Evolutionary conservation across 306 rosid genomes (phyloP), one percentile per base, ranked within the genome.

Genomic region (Castanea mollissima): DNA sequence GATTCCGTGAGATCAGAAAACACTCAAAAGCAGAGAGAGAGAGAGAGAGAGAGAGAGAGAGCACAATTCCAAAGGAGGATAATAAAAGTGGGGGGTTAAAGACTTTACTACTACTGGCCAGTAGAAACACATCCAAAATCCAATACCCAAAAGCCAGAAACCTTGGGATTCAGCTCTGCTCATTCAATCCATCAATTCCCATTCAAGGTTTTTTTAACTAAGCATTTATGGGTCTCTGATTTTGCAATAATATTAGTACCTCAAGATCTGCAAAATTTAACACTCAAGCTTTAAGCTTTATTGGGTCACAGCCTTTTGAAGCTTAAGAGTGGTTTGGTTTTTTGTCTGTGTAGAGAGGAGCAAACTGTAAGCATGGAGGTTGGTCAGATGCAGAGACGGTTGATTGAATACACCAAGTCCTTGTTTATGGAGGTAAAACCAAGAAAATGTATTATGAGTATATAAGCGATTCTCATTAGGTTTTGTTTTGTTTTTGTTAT

Each of bases 331-430:
- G 25, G 19, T 52, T 58, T 78, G 46, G 54, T 49, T 12, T 49
- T n/a, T 13, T 71, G 85, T 83, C 83, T 75, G 71, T 79, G 74
- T 56, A 51, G 83, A 60, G 79, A 75, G 81, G 60, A 76, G 21
- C 55, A 80, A 35, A 54, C 7, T 20, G 78, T 67, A 80, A 76
- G 31, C 76, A 96, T 96, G 98, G 99, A 96, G 55, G 94, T 93
- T 86, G 96, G 84, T 78, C 96, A 88, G 92, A 90, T 93, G 98
- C 92, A 76, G 84, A 91, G 97, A 87, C 96, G 88, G 88, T 93
- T 92, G 94, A 77, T 88, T 63, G 97, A 91, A 74, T 89, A 88
- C 88, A 87, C 88, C 60, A 90, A 86, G 73, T 86, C 97, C 77
- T 71, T 92, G 90, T 85, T 93, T 74, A 4, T 74, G 63, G 98